Base-by-base conservation (phyloP, 2,329 filamentous ascomycete species). In the Monosporascus sp. region DNA sequence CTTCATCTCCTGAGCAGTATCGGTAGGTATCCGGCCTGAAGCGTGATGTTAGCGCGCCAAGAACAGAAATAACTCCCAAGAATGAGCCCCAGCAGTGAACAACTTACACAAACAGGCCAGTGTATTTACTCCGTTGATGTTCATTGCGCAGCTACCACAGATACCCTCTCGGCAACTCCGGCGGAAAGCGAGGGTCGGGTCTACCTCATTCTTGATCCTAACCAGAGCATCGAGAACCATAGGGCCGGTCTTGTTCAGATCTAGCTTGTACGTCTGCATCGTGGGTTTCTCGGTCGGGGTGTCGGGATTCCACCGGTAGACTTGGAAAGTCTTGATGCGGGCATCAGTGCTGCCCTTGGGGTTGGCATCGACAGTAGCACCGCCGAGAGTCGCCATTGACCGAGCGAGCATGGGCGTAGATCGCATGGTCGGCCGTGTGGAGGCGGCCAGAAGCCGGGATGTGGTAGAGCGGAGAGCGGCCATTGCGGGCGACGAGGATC, bases 271-370 rank as follows among this genome's bases (percentile, higher is more conserved):
- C 63, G 83, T 84, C 80, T 99, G 91, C 89, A 99, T 96, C 72
- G 80, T 82, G 57, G 94, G 94, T 85, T 99, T 99, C 74, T 89
- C 86, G 67, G 85, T 84, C 54, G 94, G 94, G 70, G 86, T 82
- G 70, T 97, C 94, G 56, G 94, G 94, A 72, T 95, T 96, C 94
- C 94, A 99, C 72, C 94, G 85, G 85, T 99, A 99, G 79, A 99
- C 88, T 75, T 96, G 88, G 84, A 99, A 99, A 49, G 88, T 91
- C 87, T 97, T 97, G 77, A 89, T 84, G 65, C 80, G 81, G 46
- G 84, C 73, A 55, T 80, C 72, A 60, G 78, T 71, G 58, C 74
- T 76, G 50, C 77, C 69, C 65, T 78, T 79, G 52, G 88, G 80
- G 63, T 88, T 81, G 61, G 83, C 73, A 53, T 82, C 75, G 48